Evolutionary conservation across 768 basidiomycete species (phyloP).

Genomic region (Floccularia luteovirens): DNA sequence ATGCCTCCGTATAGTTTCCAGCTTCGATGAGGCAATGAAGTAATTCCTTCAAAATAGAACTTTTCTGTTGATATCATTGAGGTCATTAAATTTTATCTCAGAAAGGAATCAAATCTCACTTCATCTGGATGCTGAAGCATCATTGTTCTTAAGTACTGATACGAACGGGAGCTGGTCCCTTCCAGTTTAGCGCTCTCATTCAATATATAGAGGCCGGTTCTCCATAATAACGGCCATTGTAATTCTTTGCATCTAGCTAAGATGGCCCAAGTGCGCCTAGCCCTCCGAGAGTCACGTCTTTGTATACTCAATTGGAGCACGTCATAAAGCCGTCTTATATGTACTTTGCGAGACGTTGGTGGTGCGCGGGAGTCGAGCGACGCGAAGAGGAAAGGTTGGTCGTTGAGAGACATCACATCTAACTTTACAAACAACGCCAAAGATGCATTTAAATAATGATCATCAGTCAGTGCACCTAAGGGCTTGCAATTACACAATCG

Average conservation of each 20-base stretch:
- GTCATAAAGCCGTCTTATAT: constrained; percentile 71
- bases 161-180: constrained; percentile 20
- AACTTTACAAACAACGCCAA: constrained; percentile 22
- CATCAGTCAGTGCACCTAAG: too few relatives aligned
- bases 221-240: constrained; percentile 69
- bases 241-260: constrained; percentile 74
- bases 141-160: constrained; percentile 62
- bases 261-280: constrained; percentile 66
- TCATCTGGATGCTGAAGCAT: constrained; percentile 64
- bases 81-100: too few relatives aligned
- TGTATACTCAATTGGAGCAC: constrained; percentile 66
- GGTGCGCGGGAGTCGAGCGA: constrained; percentile 42
- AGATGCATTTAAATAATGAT: constrained; percentile 5
- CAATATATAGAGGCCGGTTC: constrained; percentile 52
- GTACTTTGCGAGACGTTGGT: constrained; percentile 54
- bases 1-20: constrained; percentile 55
- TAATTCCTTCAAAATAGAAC: constrained; percentile 75
- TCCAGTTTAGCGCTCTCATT: constrained; percentile 18
- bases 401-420: constrained; percentile 16
- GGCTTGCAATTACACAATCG: too few relatives aligned
- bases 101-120: constrained; percentile 37
- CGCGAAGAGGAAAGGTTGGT: constrained; percentile 55
- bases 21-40: constrained; percentile 56
- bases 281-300: constrained; percentile 53
- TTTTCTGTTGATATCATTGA: too few relatives aligned